These are phyloP conservation scores for Barnettozyma wickerhamii DNA, from an alignment of 805 yeast species.

Conservation along the genomic window DNA sequence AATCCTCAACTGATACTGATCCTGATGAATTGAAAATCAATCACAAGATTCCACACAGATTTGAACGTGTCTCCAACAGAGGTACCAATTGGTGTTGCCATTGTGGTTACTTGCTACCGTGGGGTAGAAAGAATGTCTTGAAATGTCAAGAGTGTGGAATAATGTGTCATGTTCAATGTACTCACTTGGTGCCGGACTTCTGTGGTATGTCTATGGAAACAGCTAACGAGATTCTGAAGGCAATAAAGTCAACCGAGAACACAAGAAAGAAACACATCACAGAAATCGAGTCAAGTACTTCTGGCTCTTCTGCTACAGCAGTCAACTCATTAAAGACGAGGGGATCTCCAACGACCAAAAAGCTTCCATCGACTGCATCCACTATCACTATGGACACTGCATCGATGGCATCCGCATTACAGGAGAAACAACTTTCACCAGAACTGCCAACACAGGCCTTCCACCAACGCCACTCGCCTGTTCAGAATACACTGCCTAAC, in stretches of 20 bases:
- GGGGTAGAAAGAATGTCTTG: constrained; percentile 90
- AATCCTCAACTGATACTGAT: constrained; percentile 63
- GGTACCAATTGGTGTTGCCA: constrained; percentile 99
- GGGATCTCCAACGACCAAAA: constrained; percentile 1
- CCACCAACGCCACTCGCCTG: constrained; percentile 13
- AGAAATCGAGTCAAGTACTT: constrained; percentile 11
- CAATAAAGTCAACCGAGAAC: constrained; percentile 71
- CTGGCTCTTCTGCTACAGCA: constrained; percentile 12
- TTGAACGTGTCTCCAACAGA: constrained; percentile 85
- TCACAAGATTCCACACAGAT: constrained; percentile 95
- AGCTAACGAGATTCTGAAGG: constrained; percentile 83
- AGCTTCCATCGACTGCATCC: not conserved
- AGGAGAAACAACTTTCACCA: not conserved
- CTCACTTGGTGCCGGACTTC: constrained; percentile 94
- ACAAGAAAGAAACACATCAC: constrained; percentile 24
- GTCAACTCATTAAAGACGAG: constrained; percentile 3
- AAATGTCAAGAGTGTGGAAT: constrained; percentile 93
- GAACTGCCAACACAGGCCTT: constrained; percentile 17
- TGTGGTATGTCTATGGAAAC: constrained; percentile 99
- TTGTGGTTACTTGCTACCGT: constrained; percentile 93
- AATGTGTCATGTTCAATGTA: constrained; percentile 90
- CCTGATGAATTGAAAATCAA: constrained; percentile 78
- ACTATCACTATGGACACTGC: not conserved
- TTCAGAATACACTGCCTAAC: constrained; percentile 16
- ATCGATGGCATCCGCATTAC: not conserved